Base-by-base conservation (phyloP, 2,329 filamentous ascomycete species). In the Aspergillus unguis region DNA sequence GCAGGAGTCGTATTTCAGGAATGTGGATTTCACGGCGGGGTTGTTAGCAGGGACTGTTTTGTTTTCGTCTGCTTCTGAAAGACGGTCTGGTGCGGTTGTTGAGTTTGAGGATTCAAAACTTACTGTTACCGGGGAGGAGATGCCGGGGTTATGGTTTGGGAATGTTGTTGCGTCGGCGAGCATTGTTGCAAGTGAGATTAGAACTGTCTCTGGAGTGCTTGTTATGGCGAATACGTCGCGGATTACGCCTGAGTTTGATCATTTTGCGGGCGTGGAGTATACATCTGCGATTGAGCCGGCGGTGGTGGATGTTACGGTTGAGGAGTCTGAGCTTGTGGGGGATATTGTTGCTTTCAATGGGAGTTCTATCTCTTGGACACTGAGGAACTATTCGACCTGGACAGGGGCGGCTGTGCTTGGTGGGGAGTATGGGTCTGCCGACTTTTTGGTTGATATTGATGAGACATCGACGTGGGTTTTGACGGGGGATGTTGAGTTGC, bases 341-440 rank as follows among this genome's bases (percentile, higher is more conserved):
- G 66, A 70, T 37, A 50, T 71, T 6, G 64, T 71, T 3, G 65
- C 65, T 1, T 71, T 68, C 44, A 69, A 71, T 36, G 57, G 59
- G 9, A 60, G 58, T n/a, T 50, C 49, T 5, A 59, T 60, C 28
- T 32, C 41, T 11, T 60, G 56, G 59, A 47, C 36, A 6, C 44
- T 62, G 11, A 33, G 29, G 0, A 36, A 57, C 4, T 44, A 57
- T 8, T 58, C 56, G 9, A 46, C 28, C 4, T 61, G 59, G 54
- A 58, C 54, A 5, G 59, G 59, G 8, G n/a, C 54, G 37, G 59
- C 57, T 7, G 7, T 8, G 10, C 26, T 10, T 17, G 11, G 5
- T 7, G 17, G 6, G 23, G 41, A 27, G 4, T 8, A n/a, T 6
- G 42, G 42, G 23, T 25, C 42, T 11, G 29, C 42, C 1, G 9